phyloP scores from a whole-genome alignment of 768 basidiomycete species.

The Boletus pseudo-olivaceus region DNA sequence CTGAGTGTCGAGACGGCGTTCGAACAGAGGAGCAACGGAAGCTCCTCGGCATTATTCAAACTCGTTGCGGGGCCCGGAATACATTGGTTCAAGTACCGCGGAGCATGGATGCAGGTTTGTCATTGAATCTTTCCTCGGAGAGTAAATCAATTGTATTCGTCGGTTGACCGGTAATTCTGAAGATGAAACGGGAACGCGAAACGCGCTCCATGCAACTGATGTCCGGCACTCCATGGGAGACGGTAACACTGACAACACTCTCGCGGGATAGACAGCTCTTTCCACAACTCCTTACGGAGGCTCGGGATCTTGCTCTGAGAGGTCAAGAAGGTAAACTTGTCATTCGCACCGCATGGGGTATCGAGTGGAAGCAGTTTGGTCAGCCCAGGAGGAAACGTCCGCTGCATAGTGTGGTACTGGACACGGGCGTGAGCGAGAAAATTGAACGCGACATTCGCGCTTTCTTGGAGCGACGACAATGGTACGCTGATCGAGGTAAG shows the following conservation, averaged over 20 bases:
- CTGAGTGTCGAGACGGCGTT: conserved; percentile 92
- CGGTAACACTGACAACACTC: conserved; percentile 88
- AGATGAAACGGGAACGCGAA: conserved; percentile 95
- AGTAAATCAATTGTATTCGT: not conserved
- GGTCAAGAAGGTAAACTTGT: conserved; percentile 92
- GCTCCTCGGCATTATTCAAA: conserved; percentile 82
- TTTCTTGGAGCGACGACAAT: conserved; percentile 79
- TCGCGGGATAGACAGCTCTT: conserved; percentile 84
- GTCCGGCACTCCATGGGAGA: conserved; percentile 96
- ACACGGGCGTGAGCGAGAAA: conserved; percentile 74
- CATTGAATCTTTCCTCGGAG: not conserved
- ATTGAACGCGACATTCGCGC: conserved; percentile 78
- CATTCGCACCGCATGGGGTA: conserved; percentile 95
- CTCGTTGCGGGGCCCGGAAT: conserved; percentile 95
- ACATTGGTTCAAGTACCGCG: conserved; percentile 86
- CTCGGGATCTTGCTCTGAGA: conserved; percentile 81
- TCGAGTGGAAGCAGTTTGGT: conserved; percentile 95
- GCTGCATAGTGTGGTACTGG: conserved; percentile 84
- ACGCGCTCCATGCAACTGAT: conserved; percentile 87
- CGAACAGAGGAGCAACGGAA: conserved; percentile 87
- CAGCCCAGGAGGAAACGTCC: conserved; percentile 85
- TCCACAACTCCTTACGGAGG: conserved; percentile 76
- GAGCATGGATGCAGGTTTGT: conserved; percentile 93
- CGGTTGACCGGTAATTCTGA: conserved; percentile 8
- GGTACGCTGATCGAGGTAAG: conserved; percentile 96